Evolutionary conservation across 75 land plant species (phyloP), one percentile per base, ranked within the genome.

Genomic region (Pinus tabuliformis): DNA sequence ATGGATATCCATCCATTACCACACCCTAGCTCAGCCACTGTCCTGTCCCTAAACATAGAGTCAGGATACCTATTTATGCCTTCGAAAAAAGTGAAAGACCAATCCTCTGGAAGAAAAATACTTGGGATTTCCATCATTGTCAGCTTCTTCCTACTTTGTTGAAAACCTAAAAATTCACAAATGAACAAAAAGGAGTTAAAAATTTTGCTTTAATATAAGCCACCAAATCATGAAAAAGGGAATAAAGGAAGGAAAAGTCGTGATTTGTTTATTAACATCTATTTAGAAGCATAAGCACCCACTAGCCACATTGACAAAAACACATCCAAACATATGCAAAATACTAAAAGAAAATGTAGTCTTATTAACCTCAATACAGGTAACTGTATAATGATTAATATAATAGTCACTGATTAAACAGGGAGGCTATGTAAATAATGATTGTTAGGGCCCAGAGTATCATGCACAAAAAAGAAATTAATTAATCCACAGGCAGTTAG

Each of bases 1-100:
- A 97, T 97, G 62, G 99, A 87, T 74, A 97, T 93, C 99, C 99
- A 97, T 57, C 99, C 99, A 84, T 97, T 97, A 57, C 99, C 99
- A 82, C 98, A 94, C 14, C 99, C 99, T 66, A 97, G 91, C 78
- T 97, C 99, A 57, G 95, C 79, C 22, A 97, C 88, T 58, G 92
- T 90, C 73, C 86, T 86, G 71, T 94, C 98, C 87, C 81, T 83
- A 75, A 97, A 97, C 36, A 94, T 94, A 49, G 86, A 90, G 59
- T 89, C 93, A 14, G 99, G 95, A 42, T 92, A 91, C 57, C 99
- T 79, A 76, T 95, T 97, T 59, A 97, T 84, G 61, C 99, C 99
- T 81, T 97, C 99, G 79, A 89, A 97, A 62, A 97, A 97, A 26
- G 99, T 97, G 75, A 94, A 94, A 18, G 99, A 97, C 99, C 99